Conservation (phyloP, 768 basidiomycete species). For the Lactifluus subvellereus region DNA sequence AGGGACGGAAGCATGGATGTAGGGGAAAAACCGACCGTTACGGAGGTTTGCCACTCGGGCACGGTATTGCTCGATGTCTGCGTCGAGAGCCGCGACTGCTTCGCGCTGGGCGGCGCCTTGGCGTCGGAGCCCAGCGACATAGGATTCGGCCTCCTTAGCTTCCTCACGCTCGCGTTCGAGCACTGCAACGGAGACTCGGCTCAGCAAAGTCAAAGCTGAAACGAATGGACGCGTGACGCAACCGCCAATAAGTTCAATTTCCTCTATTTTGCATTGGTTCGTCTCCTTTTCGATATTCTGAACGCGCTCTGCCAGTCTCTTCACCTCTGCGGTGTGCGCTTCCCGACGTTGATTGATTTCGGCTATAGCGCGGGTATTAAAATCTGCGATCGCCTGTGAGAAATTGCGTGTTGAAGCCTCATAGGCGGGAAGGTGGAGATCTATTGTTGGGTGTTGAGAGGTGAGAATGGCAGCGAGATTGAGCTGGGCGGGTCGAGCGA, state of each 20-base stretch:
- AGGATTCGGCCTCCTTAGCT: constrained; percentile 60
- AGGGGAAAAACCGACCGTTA: constrained; percentile 44
- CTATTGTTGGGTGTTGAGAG: constrained; percentile 53
- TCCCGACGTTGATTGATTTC: constrained; percentile 64
- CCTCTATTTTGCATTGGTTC: constrained; percentile 67
- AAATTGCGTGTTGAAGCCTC: constrained; percentile 67
- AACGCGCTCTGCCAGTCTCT: constrained; percentile 54
- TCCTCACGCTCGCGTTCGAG: constrained; percentile 69
- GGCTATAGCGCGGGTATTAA: constrained; percentile 64
- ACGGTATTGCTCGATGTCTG: constrained; percentile 69
- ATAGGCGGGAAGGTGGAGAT: constrained; percentile 54
- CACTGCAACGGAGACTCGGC: constrained; percentile 33
- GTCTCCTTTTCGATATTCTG: constrained; percentile 63
- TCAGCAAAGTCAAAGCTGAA: neutral
- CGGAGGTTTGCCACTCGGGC: constrained; percentile 54
- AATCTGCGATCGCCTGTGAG: constrained; percentile 62
- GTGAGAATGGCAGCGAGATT: constrained; percentile 53
- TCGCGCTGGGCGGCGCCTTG: constrained; percentile 63
- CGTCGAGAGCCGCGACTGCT: constrained; percentile 49
- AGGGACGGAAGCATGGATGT: too few species aligned
- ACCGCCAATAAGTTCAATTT: constrained; percentile 77
- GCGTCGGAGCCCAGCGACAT: constrained; percentile 53
- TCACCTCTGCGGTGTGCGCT: constrained; percentile 55
- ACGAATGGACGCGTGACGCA: constrained; percentile 10
- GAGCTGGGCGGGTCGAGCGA: constrained; percentile 33